Evolutionary conservation across 2,329 filamentous ascomycete species (phyloP).

Genomic region (Paraphoma chrysanthemicola): DNA sequence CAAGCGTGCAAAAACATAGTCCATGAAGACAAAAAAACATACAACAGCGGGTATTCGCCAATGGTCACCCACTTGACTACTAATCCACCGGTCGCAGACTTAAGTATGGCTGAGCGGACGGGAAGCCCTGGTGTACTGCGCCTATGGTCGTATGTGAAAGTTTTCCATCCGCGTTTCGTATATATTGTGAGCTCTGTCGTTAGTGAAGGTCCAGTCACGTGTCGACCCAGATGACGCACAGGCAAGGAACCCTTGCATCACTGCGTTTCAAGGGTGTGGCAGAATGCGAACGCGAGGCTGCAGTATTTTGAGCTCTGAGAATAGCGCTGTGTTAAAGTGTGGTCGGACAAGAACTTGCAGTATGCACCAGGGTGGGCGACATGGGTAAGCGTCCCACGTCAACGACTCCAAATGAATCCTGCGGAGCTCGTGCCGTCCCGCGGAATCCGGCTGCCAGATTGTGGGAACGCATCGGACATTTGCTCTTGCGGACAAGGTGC

Average conservation of each 20-base stretch:
- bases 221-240: not conserved
- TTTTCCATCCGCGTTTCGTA: not conserved
- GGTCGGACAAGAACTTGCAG: not conserved
- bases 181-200: not conserved
- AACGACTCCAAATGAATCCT: not conserved
- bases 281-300: not conserved
- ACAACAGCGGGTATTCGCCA: conserved; percentile 10
- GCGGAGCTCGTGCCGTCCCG: conserved; percentile 6
- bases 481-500: not conserved
- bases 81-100: conserved; percentile 4
- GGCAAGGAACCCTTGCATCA: not conserved
- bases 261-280: not conserved
- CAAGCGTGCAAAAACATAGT: not conserved
- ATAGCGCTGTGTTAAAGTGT: not conserved
- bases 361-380: conserved; percentile 13
- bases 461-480: not conserved
- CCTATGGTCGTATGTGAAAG: conserved; percentile 7
- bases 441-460: conserved; percentile 1
- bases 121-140: not conserved
- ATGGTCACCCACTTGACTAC: conserved; percentile 8
- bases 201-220: not conserved
- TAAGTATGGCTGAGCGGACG: conserved; percentile 4
- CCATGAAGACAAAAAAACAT: conserved; percentile 4
- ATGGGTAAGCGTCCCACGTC: conserved; percentile 7
- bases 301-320: not conserved